phyloP scores from a whole-genome alignment of 495 filamentous ascomycete genomes.

The Podospora conica region DNA sequence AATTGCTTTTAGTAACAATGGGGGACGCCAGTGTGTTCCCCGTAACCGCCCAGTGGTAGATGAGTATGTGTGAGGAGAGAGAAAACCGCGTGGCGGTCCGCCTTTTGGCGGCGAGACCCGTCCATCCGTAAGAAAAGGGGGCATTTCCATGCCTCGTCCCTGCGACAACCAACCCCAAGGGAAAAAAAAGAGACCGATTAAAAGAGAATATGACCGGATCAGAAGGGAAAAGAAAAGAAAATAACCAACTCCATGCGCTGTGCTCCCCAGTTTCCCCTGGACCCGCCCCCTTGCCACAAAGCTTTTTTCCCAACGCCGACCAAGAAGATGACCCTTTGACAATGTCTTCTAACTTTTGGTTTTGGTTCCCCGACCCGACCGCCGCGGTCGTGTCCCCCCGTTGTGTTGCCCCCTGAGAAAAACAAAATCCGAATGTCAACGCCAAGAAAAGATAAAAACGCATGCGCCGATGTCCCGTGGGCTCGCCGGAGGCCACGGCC shows the following conservation, averaged over 20 bases:
- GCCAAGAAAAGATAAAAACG: background rate
- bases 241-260: slow-evolving; percentile 8
- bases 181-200: background rate
- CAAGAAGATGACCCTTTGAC: slow-evolving; percentile 1
- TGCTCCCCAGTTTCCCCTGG: background rate
- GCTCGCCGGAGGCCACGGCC: background rate
- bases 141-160: background rate
- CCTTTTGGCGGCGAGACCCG: background rate
- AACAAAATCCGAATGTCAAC: background rate
- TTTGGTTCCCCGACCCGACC: background rate
- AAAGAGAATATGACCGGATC: background rate
- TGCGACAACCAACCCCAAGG: background rate
- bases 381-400: background rate
- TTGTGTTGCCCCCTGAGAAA: background rate
- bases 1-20: background rate
- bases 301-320: background rate
- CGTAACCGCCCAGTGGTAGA: background rate
- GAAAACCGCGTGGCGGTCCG: background rate
- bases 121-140: background rate
- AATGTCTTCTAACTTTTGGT: slow-evolving; percentile 6
- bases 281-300: background rate
- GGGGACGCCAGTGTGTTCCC: background rate
- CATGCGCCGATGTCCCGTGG: background rate
- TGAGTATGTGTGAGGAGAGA: background rate
- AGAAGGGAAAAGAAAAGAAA: background rate